phyloP scores from a whole-genome alignment of 2,329 filamentous ascomycete species.

The Alternaria rosae region DNA sequence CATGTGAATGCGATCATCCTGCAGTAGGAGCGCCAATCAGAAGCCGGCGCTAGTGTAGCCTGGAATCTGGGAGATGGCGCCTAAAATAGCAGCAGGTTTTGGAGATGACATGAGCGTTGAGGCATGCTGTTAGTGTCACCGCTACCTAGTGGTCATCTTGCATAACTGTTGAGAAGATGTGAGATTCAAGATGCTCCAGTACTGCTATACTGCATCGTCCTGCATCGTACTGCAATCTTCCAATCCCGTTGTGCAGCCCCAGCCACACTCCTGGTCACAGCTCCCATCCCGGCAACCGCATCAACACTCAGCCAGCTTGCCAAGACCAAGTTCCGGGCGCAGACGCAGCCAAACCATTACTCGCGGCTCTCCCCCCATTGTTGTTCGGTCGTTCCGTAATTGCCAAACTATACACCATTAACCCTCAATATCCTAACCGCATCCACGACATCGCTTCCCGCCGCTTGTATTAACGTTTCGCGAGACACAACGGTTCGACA shows the following conservation, averaged over 20 bases:
- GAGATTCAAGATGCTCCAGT: background rate
- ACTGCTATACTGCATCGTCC: background rate
- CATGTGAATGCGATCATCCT: constrained; percentile 21
- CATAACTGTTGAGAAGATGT: background rate
- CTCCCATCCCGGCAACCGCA: constrained; percentile 28
- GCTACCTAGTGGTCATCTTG: constrained; percentile 8
- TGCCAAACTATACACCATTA: constrained; percentile 6
- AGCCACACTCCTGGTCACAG: constrained; percentile 12
- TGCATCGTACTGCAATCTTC: background rate
- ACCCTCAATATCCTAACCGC: constrained; percentile 4
- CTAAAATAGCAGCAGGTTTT: constrained; percentile 37
- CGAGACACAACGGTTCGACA: constrained; percentile 16
- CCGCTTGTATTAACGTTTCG: constrained; percentile 9
- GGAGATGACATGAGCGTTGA: constrained; percentile 25
- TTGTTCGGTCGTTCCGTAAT: constrained; percentile 1
- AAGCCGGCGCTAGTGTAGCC: constrained; percentile 21
- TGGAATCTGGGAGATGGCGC: constrained; percentile 14
- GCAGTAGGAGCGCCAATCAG: constrained; percentile 23
- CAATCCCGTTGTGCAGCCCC: background rate
- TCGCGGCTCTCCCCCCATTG: constrained; percentile 12
- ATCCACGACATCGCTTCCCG: constrained; percentile 9
- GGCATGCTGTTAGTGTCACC: constrained; percentile 6
- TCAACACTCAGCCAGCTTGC: constrained; percentile 26
- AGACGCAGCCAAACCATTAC: constrained; percentile 24
- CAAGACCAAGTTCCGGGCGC: constrained; percentile 32